phyloP scores from a whole-genome alignment of 1,139 yeast species.

The Taphrina flavorubra region DNA sequence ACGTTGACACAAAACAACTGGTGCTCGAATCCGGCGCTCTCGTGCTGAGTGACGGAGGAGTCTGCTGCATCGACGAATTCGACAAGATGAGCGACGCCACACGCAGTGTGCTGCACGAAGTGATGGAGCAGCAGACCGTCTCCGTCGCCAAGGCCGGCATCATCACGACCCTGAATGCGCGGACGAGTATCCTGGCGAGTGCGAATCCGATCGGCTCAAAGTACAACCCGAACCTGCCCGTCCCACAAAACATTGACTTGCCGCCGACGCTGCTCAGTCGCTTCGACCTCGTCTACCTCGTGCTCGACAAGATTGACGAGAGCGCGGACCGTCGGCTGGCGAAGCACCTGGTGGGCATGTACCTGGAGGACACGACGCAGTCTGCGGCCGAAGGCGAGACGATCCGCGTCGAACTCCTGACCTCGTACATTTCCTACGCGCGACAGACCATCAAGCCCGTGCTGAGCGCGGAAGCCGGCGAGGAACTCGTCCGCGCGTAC shows the following conservation, averaged over 20 bases:
- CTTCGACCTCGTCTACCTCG: slow-evolving; percentile 89
- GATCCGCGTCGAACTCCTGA: slow-evolving; percentile 83
- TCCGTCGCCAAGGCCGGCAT: slow-evolving; percentile 98
- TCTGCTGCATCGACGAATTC: slow-evolving; percentile 97
- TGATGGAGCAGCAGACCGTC: slow-evolving; percentile 98
- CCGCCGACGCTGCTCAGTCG: slow-evolving; percentile 96
- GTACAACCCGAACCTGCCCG: slow-evolving; percentile 90
- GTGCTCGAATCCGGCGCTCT: slow-evolving; percentile 96
- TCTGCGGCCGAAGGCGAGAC: slow-evolving; percentile 70
- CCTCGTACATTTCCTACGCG: slow-evolving; percentile 89
- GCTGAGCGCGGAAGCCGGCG: slow-evolving; percentile 78
- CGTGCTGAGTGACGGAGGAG: slow-evolving; percentile 96
- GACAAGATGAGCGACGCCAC: slow-evolving; percentile 97
- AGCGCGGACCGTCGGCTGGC: slow-evolving; percentile 84
- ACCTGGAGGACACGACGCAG: slow-evolving; percentile 83
- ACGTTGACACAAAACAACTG: slow-evolving; percentile 87
- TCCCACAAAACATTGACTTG: slow-evolving; percentile 89
- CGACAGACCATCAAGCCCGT: slow-evolving; percentile 80
- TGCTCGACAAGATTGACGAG: slow-evolving; percentile 91
- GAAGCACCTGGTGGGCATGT: slow-evolving; percentile 86
- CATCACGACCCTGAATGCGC: slow-evolving; percentile 92
- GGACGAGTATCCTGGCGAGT: slow-evolving; percentile 93
- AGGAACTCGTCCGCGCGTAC: slow-evolving; percentile 83
- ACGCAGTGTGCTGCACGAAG: slow-evolving; percentile 94
- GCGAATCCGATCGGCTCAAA: slow-evolving; percentile 98